A percentile compares a stretch with the other conserved stretches of the same genome.
phyloP scores from a whole-genome alignment of 148 eudicot genomes.

The Amaranthus cruentus region DNA sequence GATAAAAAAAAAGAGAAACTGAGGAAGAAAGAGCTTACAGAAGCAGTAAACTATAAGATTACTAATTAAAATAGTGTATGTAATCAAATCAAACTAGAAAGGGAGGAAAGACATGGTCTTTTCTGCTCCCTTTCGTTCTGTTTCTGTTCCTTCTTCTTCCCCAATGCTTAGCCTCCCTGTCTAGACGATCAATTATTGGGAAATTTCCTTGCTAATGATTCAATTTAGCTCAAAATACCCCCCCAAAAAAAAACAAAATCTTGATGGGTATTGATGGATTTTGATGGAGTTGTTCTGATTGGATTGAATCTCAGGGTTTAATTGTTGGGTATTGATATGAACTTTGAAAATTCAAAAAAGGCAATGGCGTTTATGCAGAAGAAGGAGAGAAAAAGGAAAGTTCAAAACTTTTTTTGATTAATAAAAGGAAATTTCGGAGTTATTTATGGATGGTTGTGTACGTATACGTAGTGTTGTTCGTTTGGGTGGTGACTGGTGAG shows the following conservation, averaged over 20 bases:
- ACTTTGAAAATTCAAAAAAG: neutral
- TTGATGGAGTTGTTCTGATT: neutral
- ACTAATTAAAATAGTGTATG: neutral
- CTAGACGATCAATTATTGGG: slow-evolving; percentile 10
- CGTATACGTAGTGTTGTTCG: no score
- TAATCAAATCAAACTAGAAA: neutral
- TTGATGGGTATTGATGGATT: neutral
- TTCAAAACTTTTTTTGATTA: neutral
- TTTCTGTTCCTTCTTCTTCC: neutral
- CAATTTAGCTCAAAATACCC: slow-evolving; percentile 13
- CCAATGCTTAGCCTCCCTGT: neutral
- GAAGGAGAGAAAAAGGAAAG: neutral
- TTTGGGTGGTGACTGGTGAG: no score
- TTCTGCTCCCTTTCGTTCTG: neutral
- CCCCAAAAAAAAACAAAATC: neutral
- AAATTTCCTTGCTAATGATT: slow-evolving; percentile 10
- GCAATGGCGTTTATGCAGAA: neutral
- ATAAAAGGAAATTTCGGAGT: no score
- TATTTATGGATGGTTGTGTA: no score
- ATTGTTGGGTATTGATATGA: no score
- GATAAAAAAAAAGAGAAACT: neutral
- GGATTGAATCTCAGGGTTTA: neutral
- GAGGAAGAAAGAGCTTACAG: neutral
- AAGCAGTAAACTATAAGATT: neutral
- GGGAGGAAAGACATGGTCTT: slow-evolving; percentile 7